These are phyloP conservation scores for Chloris gayana DNA, from an alignment of 176 grass and related monocot genomes.

Conservation along the genomic window DNA sequence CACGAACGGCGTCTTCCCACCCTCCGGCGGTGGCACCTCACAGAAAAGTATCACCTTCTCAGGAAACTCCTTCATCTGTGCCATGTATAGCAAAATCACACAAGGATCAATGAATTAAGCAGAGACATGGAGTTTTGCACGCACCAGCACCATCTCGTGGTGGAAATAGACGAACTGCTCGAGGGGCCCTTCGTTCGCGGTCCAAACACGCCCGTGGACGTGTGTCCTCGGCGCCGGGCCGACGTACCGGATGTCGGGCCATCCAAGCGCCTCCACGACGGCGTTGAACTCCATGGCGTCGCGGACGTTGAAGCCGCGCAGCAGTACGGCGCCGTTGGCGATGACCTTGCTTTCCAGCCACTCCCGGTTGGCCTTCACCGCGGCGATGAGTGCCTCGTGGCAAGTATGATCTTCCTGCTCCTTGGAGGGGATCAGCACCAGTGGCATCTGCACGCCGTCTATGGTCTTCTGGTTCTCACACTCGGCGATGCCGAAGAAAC, in stretches of 20 bases:
- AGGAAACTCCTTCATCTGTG: constrained; percentile 51
- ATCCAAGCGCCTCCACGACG: constrained; percentile 54
- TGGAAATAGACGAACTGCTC: constrained; percentile 75
- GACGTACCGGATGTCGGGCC: constrained; percentile 69
- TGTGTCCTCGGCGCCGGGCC: constrained; percentile 62
- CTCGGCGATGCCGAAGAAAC: constrained; percentile 40
- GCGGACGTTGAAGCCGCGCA: constrained; percentile 55
- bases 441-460: constrained; percentile 55
- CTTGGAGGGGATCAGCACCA: constrained; percentile 28
- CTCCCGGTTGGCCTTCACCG: constrained; percentile 28
- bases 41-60: constrained; percentile 60
- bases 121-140: too few species aligned
- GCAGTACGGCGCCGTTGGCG: constrained; percentile 46
- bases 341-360: constrained; percentile 58
- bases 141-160: constrained; percentile 62
- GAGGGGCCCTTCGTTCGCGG: constrained; percentile 66
- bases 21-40: constrained; percentile 51
- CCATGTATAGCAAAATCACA: too few species aligned
- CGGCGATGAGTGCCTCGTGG: constrained; percentile 38
- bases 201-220: constrained; percentile 66
- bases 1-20: constrained; percentile 68
- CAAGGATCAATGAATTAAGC: too few species aligned
- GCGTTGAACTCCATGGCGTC: constrained; percentile 57
- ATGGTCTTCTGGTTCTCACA: constrained; percentile 57
- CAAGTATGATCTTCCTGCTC: not conserved